phyloP scores from a whole-genome alignment of 495 filamentous ascomycete species.

The Penicillium taxi region DNA sequence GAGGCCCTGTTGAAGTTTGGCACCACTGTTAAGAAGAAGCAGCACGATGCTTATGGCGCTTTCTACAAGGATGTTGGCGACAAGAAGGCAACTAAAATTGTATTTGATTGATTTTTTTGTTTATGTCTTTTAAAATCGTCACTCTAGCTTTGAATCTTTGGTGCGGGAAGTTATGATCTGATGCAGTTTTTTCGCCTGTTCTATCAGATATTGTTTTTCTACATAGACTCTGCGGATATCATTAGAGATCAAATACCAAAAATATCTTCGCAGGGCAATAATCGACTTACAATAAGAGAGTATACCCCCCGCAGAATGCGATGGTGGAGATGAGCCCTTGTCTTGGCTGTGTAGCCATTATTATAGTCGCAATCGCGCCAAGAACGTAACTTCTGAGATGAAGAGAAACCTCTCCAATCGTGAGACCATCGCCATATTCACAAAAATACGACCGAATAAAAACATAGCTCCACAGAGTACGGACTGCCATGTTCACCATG shows the following conservation, averaged over 20 bases:
- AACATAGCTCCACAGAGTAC: conserved; percentile 67
- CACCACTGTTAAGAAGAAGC: conserved; percentile 98
- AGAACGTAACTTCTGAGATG: conserved; percentile 26
- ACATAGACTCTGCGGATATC: conserved; percentile 41
- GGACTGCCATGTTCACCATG: conserved; percentile 71
- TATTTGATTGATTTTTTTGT: conserved; percentile 52
- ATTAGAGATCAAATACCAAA: conserved; percentile 5
- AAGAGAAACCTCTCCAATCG: conserved; percentile 19
- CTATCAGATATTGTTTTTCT: conserved; percentile 51
- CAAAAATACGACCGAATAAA: conserved; percentile 64
- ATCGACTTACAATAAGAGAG: conserved; percentile 51
- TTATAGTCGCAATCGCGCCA: conserved; percentile 23
- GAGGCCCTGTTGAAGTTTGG: conserved; percentile 87
- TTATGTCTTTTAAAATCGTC: conserved; percentile 3
- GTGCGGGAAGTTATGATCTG: conserved; percentile 16
- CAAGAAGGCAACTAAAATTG: conserved; percentile 86
- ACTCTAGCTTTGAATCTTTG: conserved; percentile 16
- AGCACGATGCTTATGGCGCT: conserved; percentile 82
- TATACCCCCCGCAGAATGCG: conserved; percentile 45
- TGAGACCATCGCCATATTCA: conserved; percentile 23
- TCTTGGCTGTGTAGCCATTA: conserved; percentile 17
- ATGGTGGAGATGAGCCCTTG: conserved; percentile 45
- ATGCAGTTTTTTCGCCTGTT: conserved; percentile 38
- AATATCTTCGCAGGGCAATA: background rate
- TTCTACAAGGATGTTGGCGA: conserved; percentile 79